Evolutionary conservation across 2,329 filamentous ascomycete genomes (phyloP).

Genomic region (Ophioceras dolichostomum): DNA sequence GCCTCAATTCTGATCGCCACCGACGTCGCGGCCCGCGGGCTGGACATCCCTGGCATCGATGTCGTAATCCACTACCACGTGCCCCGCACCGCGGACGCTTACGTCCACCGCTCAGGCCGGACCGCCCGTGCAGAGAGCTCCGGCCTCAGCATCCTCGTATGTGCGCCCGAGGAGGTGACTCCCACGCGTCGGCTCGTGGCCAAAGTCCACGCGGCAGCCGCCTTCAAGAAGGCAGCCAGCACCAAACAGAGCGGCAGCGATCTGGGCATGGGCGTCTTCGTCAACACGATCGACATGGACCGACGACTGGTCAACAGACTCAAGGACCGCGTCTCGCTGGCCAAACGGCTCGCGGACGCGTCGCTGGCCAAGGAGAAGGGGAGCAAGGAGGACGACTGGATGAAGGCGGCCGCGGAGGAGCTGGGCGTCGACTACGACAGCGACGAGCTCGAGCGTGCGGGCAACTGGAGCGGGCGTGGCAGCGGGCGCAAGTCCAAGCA

Average conservation of each 20-base stretch:
- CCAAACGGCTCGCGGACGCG: slow-evolving; percentile 81
- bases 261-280: slow-evolving; percentile 36
- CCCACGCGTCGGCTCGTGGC: slow-evolving; percentile 73
- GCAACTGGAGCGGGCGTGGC: slow-evolving; percentile 54
- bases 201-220: slow-evolving; percentile 64
- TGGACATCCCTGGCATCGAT: slow-evolving; percentile 85
- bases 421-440: slow-evolving; percentile 89
- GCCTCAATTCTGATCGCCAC: slow-evolving; percentile 73
- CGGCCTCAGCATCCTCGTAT: slow-evolving; percentile 78
- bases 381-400: slow-evolving; percentile 71
- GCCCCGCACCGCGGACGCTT: slow-evolving; percentile 80
- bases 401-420: slow-evolving; percentile 77
- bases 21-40: slow-evolving; percentile 83
- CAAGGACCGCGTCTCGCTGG: slow-evolving; percentile 63
- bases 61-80: slow-evolving; percentile 93
- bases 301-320: slow-evolving; percentile 64
- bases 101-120: slow-evolving; percentile 89
- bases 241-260: slow-evolving; percentile 28
- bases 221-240: slow-evolving; percentile 19
- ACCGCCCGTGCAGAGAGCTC: slow-evolving; percentile 72
- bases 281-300: slow-evolving; percentile 75
- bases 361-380: slow-evolving; percentile 78
- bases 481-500: slow-evolving; percentile 64
- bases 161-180: slow-evolving; percentile 79
- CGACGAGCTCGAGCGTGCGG: slow-evolving; percentile 63